phyloP scores from a whole-genome alignment of 2,329 filamentous ascomycete species.

The Dissoconium aciculare region DNA sequence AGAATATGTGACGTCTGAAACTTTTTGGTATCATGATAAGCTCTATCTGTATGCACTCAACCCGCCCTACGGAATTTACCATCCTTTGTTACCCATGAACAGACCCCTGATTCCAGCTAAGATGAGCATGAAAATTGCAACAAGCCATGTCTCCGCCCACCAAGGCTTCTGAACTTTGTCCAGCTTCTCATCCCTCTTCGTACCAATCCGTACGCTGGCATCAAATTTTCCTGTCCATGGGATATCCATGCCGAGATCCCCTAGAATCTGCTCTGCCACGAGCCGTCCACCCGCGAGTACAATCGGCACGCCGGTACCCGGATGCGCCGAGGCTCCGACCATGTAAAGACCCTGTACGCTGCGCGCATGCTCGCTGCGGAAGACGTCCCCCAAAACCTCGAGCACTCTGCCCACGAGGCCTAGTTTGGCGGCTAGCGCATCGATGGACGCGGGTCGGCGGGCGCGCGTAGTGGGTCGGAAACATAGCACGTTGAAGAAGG shows the following conservation, averaged over 20 bases:
- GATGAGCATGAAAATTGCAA: no score
- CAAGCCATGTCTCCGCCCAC: no score
- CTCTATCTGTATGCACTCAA: no score
- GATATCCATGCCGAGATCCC: conserved; percentile 24
- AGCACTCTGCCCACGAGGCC: conserved; percentile 15
- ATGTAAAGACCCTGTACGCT: conserved; percentile 46
- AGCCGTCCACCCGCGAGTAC: conserved; percentile 55
- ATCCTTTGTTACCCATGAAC: no score
- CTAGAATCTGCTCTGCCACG: conserved; percentile 39
- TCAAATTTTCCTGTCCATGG: no score
- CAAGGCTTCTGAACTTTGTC: no score
- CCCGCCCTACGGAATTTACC: no score
- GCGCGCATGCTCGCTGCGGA: conserved; percentile 9
- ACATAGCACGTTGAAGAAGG: conserved; percentile 57
- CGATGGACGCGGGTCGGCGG: conserved; percentile 29
- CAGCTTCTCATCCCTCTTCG: no score
- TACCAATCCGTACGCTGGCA: no score
- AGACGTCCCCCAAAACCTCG: conserved; percentile 16
- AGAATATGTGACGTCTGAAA: no score
- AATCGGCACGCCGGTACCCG: conserved; percentile 62
- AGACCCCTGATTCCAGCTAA: no score
- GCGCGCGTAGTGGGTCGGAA: conserved; percentile 50
- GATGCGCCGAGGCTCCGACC: conserved; percentile 61
- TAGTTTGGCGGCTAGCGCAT: conserved; percentile 21
- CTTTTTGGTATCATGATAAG: no score